Percentiles rank a stretch among this genome's conserved stretches.
Conservation (phyloP, 306 rosid genomes). For the Malus domestica region ASM211411v1 NC_041804.1:37345001-37345500, state of each 20-base stretch:
- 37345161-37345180: not conserved
- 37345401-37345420: not conserved
- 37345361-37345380: not conserved
- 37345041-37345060: not conserved
- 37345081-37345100: not conserved
- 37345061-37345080: not conserved
- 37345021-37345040: not conserved
- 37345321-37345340: not conserved
- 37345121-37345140: not conserved
- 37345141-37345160: not conserved
- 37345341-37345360: not conserved
- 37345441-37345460: conserved; percentile 94
- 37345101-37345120: not conserved
- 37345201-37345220: not conserved
- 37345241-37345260: not conserved
- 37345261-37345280: not conserved
- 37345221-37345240: not conserved
- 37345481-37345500: conserved; percentile 99
- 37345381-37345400: not conserved
- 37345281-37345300: not conserved
- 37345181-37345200: not conserved
- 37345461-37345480: conserved; percentile 91
- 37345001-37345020: not conserved
- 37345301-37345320: not conserved
- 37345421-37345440: conserved; percentile 92